Conservation (phyloP, 169 alveolate genomes). For the Plasmodium sp. region DNA sequence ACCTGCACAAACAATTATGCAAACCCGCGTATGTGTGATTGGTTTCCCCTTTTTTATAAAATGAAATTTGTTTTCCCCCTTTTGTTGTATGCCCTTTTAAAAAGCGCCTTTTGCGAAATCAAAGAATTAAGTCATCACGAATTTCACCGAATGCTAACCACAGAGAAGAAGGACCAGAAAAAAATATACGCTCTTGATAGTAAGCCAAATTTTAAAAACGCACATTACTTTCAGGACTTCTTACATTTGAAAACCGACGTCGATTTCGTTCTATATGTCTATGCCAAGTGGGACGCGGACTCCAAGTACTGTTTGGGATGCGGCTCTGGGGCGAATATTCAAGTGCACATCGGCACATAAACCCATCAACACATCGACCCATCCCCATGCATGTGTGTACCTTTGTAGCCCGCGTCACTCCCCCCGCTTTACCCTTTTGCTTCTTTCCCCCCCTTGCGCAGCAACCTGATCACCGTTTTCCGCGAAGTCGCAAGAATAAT, state of each 20-base stretch:
- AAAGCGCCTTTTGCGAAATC: conserved; percentile 43
- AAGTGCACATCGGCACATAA: background rate
- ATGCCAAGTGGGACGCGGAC: conserved; percentile 75
- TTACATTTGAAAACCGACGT: conserved; percentile 38
- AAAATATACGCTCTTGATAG: conserved; percentile 40
- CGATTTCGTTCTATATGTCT: conserved; percentile 65
- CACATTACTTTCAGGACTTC: conserved; percentile 14
- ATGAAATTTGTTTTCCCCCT: conserved; percentile 21
- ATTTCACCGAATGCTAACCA: conserved; percentile 53
- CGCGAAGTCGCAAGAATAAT: conserved; percentile 71
- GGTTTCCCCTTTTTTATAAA: conserved; percentile 8
- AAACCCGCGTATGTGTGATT: background rate
- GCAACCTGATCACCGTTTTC: conserved; percentile 56
- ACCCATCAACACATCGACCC: too few relatives aligned
- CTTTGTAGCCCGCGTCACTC: background rate
- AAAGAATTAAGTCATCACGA: conserved; percentile 52
- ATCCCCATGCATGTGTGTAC: background rate
- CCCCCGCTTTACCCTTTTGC: background rate
- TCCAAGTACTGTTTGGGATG: conserved; percentile 29
- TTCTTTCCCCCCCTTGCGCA: conserved; percentile 5
- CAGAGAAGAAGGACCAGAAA: conserved; percentile 36
- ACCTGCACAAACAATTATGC: background rate
- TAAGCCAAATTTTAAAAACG: conserved; percentile 9
- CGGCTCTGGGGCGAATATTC: background rate
- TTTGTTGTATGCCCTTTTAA: conserved; percentile 17